Evolutionary conservation across 2,329 filamentous ascomycete species (phyloP).

Genomic region (Neonectria neomacrospora): DNA sequence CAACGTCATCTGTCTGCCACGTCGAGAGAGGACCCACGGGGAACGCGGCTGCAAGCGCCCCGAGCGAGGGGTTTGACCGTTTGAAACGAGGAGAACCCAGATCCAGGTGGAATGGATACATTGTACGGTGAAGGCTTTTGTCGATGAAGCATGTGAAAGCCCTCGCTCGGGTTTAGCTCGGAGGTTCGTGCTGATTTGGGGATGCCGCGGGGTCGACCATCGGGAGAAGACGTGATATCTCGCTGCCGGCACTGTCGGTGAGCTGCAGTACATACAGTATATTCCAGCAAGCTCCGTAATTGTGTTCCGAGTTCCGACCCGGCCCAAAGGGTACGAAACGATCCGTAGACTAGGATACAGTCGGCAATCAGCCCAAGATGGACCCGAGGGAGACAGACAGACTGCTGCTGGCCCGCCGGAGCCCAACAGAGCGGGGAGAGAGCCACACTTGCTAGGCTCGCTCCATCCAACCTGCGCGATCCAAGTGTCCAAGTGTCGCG

Average conservation of each 20-base stretch:
- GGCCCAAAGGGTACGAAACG: slow-evolving; percentile 12
- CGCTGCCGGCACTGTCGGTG: background rate
- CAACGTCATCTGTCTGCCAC: slow-evolving; percentile 8
- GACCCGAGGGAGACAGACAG: background rate
- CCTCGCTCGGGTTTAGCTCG: background rate
- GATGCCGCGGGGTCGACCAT: background rate
- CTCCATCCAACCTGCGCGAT: slow-evolving; percentile 30
- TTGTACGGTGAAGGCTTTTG: background rate
- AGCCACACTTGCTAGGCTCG: slow-evolving; percentile 32
- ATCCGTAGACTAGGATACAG: too few species aligned
- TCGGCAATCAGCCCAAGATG: background rate
- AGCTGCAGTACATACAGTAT: background rate
- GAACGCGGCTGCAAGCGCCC: background rate
- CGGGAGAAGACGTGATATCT: background rate
- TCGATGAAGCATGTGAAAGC: background rate
- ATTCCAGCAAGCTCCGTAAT: background rate
- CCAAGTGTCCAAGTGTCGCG: slow-evolving; percentile 35
- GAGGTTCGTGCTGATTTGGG: background rate
- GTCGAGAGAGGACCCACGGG: background rate
- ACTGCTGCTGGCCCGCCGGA: background rate
- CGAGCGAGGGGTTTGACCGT: background rate
- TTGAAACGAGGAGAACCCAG: background rate
- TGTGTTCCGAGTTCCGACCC: slow-evolving; percentile 10
- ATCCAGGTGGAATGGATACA: too few species aligned
- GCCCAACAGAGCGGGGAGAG: slow-evolving; percentile 38